Conservation (phyloP, 2,329 filamentous ascomycete genomes). For the Talaromyces verruculosus region DNA sequence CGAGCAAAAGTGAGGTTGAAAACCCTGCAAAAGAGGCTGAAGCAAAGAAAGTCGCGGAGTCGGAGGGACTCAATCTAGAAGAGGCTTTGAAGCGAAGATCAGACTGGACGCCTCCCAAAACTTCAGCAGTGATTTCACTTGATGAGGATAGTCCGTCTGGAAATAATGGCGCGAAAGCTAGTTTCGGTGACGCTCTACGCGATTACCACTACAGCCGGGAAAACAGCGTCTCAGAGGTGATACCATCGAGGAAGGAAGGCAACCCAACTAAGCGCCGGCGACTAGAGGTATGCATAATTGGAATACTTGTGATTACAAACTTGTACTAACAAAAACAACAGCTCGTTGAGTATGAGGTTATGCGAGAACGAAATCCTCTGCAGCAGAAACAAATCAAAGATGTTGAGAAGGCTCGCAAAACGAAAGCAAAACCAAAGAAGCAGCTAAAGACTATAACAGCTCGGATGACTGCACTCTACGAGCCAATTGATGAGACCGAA, state of each 20-base stretch:
- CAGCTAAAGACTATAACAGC: slow-evolving; percentile 76
- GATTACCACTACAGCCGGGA: slow-evolving; percentile 42
- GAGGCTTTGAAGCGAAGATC: slow-evolving; percentile 56
- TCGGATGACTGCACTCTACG: slow-evolving; percentile 71
- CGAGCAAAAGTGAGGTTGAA: too few relatives aligned
- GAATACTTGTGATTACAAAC: neutral
- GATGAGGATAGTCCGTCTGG: neutral
- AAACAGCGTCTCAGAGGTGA: slow-evolving; percentile 21
- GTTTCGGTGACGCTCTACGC: slow-evolving; percentile 41
- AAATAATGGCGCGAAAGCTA: neutral
- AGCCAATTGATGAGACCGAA: slow-evolving; percentile 36
- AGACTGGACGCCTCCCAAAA: slow-evolving; percentile 67
- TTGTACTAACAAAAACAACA: neutral
- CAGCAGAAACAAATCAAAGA: slow-evolving; percentile 19
- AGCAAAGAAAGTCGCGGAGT: slow-evolving; percentile 24
- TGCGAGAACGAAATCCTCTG: neutral
- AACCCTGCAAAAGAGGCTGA: neutral
- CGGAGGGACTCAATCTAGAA: slow-evolving; percentile 35
- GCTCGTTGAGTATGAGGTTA: slow-evolving; percentile 16
- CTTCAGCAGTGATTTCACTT: slow-evolving; percentile 23
- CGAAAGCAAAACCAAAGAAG: slow-evolving; percentile 55
- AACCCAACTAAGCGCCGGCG: slow-evolving; percentile 40
- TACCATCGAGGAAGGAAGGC: slow-evolving; percentile 23
- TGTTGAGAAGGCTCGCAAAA: slow-evolving; percentile 3
- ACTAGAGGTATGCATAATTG: slow-evolving; percentile 36